A percentile compares a stretch with the other conserved stretches of the same genome.
These are phyloP conservation scores for Fusarium musae DNA, from an alignment of 2,329 filamentous ascomycete species.

Conservation along the genomic window DNA sequence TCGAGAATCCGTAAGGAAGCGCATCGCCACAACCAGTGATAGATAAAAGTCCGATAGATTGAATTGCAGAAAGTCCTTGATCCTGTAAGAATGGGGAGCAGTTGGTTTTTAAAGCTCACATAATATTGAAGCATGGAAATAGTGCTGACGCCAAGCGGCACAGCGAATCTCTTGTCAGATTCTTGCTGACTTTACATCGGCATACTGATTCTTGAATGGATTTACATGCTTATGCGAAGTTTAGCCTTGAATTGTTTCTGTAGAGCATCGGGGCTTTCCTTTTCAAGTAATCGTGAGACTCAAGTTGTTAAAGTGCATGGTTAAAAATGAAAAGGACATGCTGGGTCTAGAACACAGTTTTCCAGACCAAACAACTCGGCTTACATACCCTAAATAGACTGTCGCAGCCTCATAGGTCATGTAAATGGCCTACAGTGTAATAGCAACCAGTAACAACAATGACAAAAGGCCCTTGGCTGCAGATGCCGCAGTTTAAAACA, in stretches of 20 bases:
- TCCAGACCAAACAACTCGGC: background rate
- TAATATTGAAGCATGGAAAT: background rate
- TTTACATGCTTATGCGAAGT: accelerated
- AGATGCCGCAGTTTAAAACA: background rate
- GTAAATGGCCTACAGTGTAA: accelerated
- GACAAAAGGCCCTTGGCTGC: background rate
- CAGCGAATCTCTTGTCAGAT: background rate
- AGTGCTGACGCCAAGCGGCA: slow-evolving; percentile 12
- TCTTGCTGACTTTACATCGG: background rate
- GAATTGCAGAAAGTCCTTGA: background rate
- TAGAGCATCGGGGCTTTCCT: background rate
- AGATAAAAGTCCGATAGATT: accelerated
- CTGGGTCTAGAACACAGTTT: background rate
- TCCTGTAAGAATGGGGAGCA: background rate
- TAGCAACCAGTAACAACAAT: background rate
- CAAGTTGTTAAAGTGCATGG: background rate
- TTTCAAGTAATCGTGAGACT: background rate
- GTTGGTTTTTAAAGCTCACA: background rate
- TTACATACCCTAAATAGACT: background rate
- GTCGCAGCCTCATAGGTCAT: accelerated
- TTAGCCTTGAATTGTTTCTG: background rate
- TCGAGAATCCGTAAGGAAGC: slow-evolving; percentile 31
- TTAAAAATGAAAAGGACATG: accelerated
- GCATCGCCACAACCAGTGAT: slow-evolving; percentile 1
- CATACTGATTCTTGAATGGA: background rate